phyloP scores from a whole-genome alignment of 108 stramenopile species.

The Skeletonema grethae region DNA sequence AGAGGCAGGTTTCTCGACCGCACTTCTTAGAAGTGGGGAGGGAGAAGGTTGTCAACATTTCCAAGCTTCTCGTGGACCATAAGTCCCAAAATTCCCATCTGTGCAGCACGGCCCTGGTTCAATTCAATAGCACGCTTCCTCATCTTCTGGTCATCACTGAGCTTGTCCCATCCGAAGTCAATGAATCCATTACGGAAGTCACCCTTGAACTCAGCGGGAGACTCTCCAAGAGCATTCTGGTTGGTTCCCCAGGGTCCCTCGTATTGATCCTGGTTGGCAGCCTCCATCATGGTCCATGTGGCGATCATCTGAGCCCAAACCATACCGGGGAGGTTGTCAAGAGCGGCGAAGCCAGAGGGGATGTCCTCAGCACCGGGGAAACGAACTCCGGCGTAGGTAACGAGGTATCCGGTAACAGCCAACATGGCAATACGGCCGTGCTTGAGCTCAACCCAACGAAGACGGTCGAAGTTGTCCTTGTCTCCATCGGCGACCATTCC shows the following conservation, averaged over 20 bases:
- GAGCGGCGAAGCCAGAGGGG: constrained; percentile 69
- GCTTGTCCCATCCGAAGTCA: constrained; percentile 79
- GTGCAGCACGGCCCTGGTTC: constrained; percentile 90
- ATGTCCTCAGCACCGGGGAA: constrained; percentile 79
- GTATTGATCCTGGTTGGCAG: constrained; percentile 24
- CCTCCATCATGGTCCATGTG: constrained; percentile 63
- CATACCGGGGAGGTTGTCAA: constrained; percentile 51
- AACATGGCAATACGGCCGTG: constrained; percentile 66
- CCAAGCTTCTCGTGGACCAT: constrained; percentile 87
- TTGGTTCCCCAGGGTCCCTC: constrained; percentile 25
- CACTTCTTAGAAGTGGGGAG: constrained; percentile 19
- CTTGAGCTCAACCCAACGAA: constrained; percentile 62
- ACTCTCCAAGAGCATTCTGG: constrained; percentile 24
- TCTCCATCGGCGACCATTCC: constrained; percentile 64
- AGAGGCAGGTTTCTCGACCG: not conserved
- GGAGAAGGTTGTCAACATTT: constrained; percentile 27
- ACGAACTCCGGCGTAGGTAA: constrained; percentile 69
- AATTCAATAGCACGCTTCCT: constrained; percentile 89
- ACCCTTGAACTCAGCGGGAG: constrained; percentile 67
- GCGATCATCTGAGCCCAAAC: constrained; percentile 61
- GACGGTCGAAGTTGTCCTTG: constrained; percentile 61
- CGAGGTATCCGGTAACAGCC: constrained; percentile 73
- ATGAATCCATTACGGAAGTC: constrained; percentile 82
- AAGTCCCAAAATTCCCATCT: constrained; percentile 91
- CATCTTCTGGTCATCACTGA: constrained; percentile 62